Conservation (phyloP, 2,329 filamentous ascomycete genomes). For the Cordyceps farinosa region DNA sequence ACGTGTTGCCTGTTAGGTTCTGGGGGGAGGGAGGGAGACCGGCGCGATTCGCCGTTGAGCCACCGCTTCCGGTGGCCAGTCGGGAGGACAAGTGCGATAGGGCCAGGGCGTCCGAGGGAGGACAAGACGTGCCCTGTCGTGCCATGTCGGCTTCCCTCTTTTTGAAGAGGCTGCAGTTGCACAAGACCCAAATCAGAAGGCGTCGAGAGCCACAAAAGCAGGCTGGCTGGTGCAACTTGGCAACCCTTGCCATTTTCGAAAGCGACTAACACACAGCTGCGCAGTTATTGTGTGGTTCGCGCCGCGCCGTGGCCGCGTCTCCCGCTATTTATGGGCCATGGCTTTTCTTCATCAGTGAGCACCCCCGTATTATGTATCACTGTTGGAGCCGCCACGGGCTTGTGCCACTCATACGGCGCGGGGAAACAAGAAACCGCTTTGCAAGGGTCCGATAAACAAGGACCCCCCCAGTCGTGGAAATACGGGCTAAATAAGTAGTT, state of each 20-base stretch:
- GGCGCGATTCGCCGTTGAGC: background rate
- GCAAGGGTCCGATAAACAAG: background rate
- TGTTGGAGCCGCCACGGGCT: background rate
- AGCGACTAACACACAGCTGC: background rate
- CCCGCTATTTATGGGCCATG: slow-evolving; percentile 18
- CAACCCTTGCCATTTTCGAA: background rate
- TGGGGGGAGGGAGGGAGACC: background rate
- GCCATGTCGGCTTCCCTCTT: background rate
- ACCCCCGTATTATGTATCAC: background rate
- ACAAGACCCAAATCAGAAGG: background rate
- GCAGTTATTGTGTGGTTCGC: slow-evolving; percentile 11
- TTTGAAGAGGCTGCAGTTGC: background rate
- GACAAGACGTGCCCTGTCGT: background rate
- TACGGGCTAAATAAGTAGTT: background rate
- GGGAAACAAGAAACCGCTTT: background rate
- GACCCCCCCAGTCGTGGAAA: background rate
- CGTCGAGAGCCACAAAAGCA: background rate
- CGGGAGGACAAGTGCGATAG: background rate
- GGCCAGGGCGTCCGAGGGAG: background rate
- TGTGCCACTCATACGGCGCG: background rate
- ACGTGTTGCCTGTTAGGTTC: background rate
- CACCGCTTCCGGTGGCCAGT: background rate
- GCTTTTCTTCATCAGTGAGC: background rate
- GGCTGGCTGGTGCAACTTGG: background rate
- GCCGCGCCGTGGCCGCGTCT: slow-evolving; percentile 14